Base-by-base conservation (phyloP, 202 grass and related monocot genomes). In the Panicum virgatum region DNA sequence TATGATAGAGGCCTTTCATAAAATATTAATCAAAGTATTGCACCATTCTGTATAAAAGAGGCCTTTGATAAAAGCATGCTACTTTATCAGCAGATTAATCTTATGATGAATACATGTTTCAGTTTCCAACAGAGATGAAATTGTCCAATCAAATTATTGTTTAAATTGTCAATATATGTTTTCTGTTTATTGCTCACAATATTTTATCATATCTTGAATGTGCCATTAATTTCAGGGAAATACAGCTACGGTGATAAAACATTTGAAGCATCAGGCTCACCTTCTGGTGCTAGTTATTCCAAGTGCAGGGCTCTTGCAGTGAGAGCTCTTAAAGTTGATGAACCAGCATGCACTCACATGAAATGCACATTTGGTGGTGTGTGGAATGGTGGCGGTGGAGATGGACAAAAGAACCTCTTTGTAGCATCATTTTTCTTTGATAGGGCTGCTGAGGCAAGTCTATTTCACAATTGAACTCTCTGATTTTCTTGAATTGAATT, bases 371-470 rank as follows among this genome's bases (percentile, higher is more conserved):
- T 98, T 91, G 92, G 96, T 67, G 96, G 96, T 73, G 78, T 96
- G 57, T 98, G 96, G 96, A 98, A 98, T 68, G 96, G 96, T 88
- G 96, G 96, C 10, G 96, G 96, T 83, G 96, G 96, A 78, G 96
- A 93, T 82, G 96, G 96, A 39, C 92, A 96, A 89, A 98, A 96
- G 78, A 96, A 98, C 84, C 74, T 98, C 29, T 98, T 98, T 88
- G 96, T 98, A 57, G 96, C 96, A 69, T 98, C 96, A 36, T 98
- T 98, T 88, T 98, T 98, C 88, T 98, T 91, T 51, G 96, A 98
- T 52, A 89, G 96, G 67, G 92, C 96, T 78, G 92, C 92, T 57
- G 90, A 98, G 92, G 96, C 91, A 76, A 81, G 68, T 81, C 44
- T 30, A 60, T 59, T 72, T 64, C n/a, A 47, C 70, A 63, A 52